phyloP scores from a whole-genome alignment of 1,284 basidiomycete genomes.

The Ceratobasidium theobromae region DNA sequence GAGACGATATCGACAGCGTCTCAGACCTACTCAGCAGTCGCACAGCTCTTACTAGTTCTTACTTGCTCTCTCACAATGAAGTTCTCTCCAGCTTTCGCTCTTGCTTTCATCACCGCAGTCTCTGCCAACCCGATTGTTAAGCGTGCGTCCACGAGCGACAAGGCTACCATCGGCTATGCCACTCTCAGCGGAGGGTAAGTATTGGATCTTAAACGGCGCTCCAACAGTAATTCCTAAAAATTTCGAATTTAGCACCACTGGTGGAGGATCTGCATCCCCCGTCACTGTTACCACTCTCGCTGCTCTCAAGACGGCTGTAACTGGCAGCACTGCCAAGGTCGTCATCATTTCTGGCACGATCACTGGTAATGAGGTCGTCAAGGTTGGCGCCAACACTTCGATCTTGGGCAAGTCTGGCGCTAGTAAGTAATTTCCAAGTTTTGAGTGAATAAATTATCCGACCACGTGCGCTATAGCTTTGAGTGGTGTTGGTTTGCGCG shows the following conservation, averaged over 20 bases:
- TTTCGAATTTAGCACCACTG: conserved; percentile 19
- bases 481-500: conserved; percentile 48
- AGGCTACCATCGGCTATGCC: conserved; percentile 6
- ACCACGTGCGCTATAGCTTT: conserved; percentile 38
- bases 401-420: conserved; percentile 45
- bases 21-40: background rate
- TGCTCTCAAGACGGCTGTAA: conserved; percentile 46
- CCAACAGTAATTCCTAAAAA: background rate
- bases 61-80: background rate
- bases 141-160: conserved; percentile 14
- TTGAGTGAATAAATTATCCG: background rate
- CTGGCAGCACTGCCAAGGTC: conserved; percentile 49
- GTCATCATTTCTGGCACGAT: conserved; percentile 52
- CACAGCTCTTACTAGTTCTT: background rate
- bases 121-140: conserved; percentile 4
- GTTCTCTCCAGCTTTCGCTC: background rate
- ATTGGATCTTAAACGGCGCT: background rate
- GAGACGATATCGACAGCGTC: background rate
- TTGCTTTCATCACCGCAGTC: background rate
- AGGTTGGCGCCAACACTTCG: conserved; percentile 44
- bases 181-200: conserved; percentile 2
- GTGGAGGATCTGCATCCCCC: conserved; percentile 22
- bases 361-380: conserved; percentile 43
- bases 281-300: conserved; percentile 22
- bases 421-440: conserved; percentile 3